Conservation (phyloP, 352 stramenopile genomes). For the Aphanomyces astaci region DNA sequence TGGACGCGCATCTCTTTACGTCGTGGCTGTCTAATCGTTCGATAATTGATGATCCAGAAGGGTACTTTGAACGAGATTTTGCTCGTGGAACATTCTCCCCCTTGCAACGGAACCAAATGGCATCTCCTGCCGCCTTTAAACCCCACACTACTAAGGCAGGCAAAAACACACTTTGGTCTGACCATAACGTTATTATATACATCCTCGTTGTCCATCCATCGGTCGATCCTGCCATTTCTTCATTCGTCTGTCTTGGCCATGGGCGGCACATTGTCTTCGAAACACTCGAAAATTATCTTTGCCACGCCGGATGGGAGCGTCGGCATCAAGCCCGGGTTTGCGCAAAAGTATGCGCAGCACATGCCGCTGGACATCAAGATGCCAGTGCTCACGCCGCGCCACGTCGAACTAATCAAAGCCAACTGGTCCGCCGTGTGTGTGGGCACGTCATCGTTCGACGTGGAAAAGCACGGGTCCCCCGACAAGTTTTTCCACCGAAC, state of each 20-base stretch:
- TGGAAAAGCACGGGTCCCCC: background rate
- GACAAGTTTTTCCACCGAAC: conserved; percentile 18
- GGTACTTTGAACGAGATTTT: too few relatives aligned
- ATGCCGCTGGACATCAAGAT: conserved; percentile 16
- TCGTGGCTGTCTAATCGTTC: too few relatives aligned
- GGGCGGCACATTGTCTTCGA: background rate
- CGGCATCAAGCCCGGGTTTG: background rate
- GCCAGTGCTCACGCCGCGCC: background rate
- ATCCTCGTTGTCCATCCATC: too few relatives aligned
- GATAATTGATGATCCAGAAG: too few relatives aligned
- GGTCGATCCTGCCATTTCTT: too few relatives aligned
- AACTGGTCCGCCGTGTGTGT: background rate
- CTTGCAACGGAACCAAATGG: too few relatives aligned
- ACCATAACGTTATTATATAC: too few relatives aligned
- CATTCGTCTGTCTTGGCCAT: background rate
- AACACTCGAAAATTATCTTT: background rate
- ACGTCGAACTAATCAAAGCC: conserved; percentile 11
- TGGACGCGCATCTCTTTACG: too few relatives aligned
- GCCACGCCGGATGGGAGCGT: background rate
- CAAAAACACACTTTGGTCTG: too few relatives aligned
- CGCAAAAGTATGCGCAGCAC: background rate
- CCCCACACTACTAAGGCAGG: too few relatives aligned
- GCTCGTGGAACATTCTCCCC: too few relatives aligned
- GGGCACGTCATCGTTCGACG: conserved; percentile 3
- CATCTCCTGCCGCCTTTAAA: too few relatives aligned